Conservation (phyloP, 192 early-diverging fungal species). For the Backusella macrospora region DNA sequence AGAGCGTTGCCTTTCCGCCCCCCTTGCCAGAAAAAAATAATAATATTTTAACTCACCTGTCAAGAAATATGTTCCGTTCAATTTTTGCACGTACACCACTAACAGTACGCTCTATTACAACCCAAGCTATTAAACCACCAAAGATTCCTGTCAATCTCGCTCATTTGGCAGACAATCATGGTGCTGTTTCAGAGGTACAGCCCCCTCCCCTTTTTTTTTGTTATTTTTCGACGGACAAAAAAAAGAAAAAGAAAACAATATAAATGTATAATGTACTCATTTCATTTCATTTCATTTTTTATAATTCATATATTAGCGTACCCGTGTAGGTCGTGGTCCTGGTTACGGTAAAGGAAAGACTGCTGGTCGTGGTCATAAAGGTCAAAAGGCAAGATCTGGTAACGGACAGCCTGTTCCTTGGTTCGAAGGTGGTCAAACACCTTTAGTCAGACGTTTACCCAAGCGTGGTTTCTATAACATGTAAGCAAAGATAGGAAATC, state of each 20-base stretch:
- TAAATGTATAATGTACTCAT: background rate
- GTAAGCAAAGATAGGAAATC: conserved; percentile 25
- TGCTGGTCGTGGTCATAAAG: conserved; percentile 89
- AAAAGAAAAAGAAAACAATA: background rate
- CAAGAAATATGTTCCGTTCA: conserved; percentile 14
- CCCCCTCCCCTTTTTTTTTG: too few species aligned
- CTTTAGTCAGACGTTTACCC: conserved; percentile 78
- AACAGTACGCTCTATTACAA: conserved; percentile 19
- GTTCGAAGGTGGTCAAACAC: conserved; percentile 95
- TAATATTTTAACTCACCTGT: background rate
- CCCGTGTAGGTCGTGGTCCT: conserved; percentile 79
- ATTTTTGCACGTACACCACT: background rate
- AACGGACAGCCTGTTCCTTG: conserved; percentile 77
- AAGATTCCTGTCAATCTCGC: conserved; percentile 33
- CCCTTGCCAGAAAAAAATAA: conserved; percentile 12
- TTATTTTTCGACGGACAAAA: background rate
- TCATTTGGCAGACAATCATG: conserved; percentile 39
- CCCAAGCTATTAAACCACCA: conserved; percentile 27
- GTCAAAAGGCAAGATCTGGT: conserved; percentile 80
- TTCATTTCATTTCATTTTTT: conserved; percentile 1
- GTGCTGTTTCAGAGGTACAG: conserved; percentile 42
- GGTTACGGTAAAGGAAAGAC: conserved; percentile 91
- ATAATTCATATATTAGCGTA: conserved; percentile 36
- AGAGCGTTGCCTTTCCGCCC: background rate
- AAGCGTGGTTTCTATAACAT: conserved; percentile 84